A percentile compares a stretch with the other conserved stretches of the same genome.
These are phyloP conservation scores for Ogataea pignaliae DNA, from an alignment of 805 yeast species.

Conservation along the genomic window DNA sequence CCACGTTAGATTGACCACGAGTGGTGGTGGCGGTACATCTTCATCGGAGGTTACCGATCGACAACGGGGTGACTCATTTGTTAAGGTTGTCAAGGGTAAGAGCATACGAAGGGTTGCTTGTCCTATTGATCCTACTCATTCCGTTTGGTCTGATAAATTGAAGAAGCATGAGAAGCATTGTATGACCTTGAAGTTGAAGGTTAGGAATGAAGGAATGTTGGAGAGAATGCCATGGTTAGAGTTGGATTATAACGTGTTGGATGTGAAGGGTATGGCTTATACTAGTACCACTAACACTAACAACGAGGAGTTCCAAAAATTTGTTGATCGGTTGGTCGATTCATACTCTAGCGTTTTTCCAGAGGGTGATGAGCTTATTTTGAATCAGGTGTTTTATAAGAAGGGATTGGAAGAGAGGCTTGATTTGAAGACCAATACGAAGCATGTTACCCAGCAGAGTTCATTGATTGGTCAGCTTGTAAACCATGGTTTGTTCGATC, in stretches of 20 bases:
- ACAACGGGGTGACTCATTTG: constrained; percentile 12
- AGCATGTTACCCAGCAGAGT: constrained; percentile 81
- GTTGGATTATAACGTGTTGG: constrained; percentile 41
- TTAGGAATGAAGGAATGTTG: constrained; percentile 31
- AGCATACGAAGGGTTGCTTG: constrained; percentile 55
- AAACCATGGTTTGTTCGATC: constrained; percentile 34
- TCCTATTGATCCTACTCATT: constrained; percentile 72
- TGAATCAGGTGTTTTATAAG: constrained; percentile 19
- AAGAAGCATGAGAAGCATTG: constrained; percentile 59
- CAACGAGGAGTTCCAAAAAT: constrained; percentile 19
- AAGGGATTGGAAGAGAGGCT: constrained; percentile 41
- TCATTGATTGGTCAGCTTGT: constrained; percentile 69
- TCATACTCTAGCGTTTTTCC: constrained; percentile 3
- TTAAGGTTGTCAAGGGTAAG: constrained; percentile 22
- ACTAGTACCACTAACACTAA: constrained; percentile 6
- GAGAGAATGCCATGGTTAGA: constrained; percentile 40
- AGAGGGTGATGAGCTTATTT: constrained; percentile 9
- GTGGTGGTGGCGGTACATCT: too few species aligned
- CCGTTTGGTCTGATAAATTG: constrained; percentile 60
- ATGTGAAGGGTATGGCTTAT: too few species aligned
- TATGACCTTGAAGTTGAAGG: constrained; percentile 35
- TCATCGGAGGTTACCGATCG: too few species aligned
- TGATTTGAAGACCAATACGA: constrained; percentile 49
- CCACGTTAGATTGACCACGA: constrained; percentile 39
- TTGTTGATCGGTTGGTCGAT: constrained; percentile 12